phyloP scores from a whole-genome alignment of 2,329 filamentous ascomycete species.

The Ceratocystis diversiconidia region DNA sequence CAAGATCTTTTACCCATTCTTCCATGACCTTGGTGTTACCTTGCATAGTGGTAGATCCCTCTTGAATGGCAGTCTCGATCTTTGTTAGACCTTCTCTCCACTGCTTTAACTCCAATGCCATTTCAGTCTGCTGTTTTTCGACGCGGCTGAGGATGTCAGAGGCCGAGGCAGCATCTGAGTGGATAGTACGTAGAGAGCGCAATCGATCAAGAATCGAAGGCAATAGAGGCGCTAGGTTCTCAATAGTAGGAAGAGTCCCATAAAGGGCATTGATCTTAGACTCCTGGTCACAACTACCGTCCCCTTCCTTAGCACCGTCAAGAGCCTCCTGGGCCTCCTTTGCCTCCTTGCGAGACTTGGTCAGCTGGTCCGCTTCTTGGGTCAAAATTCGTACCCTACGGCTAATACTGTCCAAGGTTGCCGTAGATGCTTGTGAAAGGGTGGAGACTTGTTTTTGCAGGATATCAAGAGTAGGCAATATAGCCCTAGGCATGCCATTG shows the following conservation, averaged over 20 bases:
- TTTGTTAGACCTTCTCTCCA: constrained; percentile 73
- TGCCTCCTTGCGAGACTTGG: constrained; percentile 48
- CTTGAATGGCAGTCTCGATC: constrained; percentile 59
- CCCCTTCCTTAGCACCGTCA: constrained; percentile 17
- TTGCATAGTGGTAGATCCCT: constrained; percentile 55
- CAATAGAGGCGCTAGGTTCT: constrained; percentile 69
- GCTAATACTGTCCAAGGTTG: constrained; percentile 58
- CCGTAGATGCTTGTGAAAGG: constrained; percentile 56
- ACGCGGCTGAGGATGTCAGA: constrained; percentile 62
- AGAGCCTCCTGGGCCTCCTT: constrained; percentile 48
- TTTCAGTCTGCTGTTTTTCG: constrained; percentile 67
- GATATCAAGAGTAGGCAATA: constrained; percentile 67
- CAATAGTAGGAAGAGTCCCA: constrained; percentile 74
- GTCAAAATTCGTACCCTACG: constrained; percentile 56
- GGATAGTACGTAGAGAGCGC: constrained; percentile 67
- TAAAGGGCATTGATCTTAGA: constrained; percentile 88
- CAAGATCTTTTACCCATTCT: constrained; percentile 76
- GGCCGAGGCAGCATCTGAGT: constrained; percentile 73
- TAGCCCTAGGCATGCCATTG: constrained; percentile 46
- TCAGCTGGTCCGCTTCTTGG: constrained; percentile 57
- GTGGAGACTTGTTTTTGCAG: constrained; percentile 70
- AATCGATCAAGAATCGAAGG: constrained; percentile 75
- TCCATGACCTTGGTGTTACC: constrained; percentile 76
- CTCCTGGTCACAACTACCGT: constrained; percentile 52
- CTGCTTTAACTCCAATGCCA: constrained; percentile 67